Evolutionary conservation across 768 basidiomycete species (phyloP), one percentile per base, ranked within the genome.

Genomic region (Hygrocybe coccinea): DNA sequence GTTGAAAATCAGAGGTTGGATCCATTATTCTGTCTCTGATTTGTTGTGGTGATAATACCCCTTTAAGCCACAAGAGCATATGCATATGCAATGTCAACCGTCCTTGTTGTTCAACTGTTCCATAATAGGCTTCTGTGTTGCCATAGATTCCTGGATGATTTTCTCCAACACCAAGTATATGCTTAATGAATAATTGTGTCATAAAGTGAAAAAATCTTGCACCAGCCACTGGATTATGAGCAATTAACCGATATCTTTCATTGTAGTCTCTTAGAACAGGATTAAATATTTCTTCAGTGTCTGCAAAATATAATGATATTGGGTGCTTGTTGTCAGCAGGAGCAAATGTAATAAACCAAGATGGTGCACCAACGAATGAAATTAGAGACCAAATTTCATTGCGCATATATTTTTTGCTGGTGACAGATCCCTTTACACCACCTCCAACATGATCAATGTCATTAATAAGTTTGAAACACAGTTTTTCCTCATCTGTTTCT

Each of bases 51-150:
- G 68, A 59, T 0, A 67, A 43, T 1, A 55, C 54, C 9, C 64
- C 62, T 35, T 43, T 24, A 1, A 76, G 63, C 73, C 74, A 77
- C 0, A 75, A 17, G 1, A 76, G 36, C 22, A 71, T 19, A 58
- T 76, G 74, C 2, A 74, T 38, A 61, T 77, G 76, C 2, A 77
- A 50, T 0, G 71, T 73, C 0, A 72, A 54, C 4, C 67, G 36
- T 1, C 72, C 73, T 59, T 76, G 73, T 53, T 70, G 65, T 53
- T 75, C 74, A 50, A 72, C 66, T 0, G 62, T 65, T 5, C 66
- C 67, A 62, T 69, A 69, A 56, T 70, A 74, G 0, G 61, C 69
- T 1, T 54, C n/a, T 12, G 54, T 60, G 54, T 7, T 41, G 14
- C 39, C 39, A 41, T 41, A 41, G 14, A 41, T 41, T 41, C 39